A percentile compares a stretch with the other conserved stretches of the same genome.
Conservation (phyloP, 495 filamentous ascomycete species). For the Niebla homalea region DNA sequence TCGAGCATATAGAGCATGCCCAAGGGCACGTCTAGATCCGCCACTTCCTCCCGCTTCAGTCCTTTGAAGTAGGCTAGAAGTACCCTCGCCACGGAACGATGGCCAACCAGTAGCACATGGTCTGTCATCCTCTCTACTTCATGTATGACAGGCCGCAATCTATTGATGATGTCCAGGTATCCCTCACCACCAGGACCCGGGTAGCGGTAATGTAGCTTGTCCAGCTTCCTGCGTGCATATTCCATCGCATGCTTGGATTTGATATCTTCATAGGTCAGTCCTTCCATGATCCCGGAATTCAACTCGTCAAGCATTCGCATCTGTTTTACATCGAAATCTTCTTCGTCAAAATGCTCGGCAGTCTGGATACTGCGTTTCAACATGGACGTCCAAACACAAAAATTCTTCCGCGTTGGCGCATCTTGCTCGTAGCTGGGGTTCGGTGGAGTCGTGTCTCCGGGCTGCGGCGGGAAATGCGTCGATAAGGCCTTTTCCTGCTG, state of each 20-base stretch:
- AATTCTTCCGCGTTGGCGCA: conserved; percentile 60
- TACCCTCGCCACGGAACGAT: conserved; percentile 81
- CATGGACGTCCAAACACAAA: conserved; percentile 98
- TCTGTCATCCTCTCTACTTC: conserved; percentile 96
- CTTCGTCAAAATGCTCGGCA: conserved; percentile 79
- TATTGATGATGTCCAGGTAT: conserved; percentile 93
- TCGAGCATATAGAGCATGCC: conserved; percentile 88
- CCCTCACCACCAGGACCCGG: conserved; percentile 91
- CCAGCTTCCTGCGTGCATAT: conserved; percentile 50
- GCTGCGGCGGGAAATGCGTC: conserved; percentile 64
- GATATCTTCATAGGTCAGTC: conserved; percentile 88
- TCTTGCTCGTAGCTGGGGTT: conserved; percentile 65
- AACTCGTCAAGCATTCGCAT: conserved; percentile 98
- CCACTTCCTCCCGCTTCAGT: conserved; percentile 75
- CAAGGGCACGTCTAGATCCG: conserved; percentile 81
- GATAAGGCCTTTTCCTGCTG: conserved; percentile 59
- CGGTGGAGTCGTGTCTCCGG: conserved; percentile 85
- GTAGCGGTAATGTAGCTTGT: conserved; percentile 83
- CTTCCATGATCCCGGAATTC: conserved; percentile 82
- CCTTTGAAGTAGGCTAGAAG: conserved; percentile 94
- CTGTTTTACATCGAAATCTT: conserved; percentile 94
- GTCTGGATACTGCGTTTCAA: conserved; percentile 75
- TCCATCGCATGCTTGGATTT: conserved; percentile 59
- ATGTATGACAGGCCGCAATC: conserved; percentile 86
- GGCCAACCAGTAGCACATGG: conserved; percentile 79